Conservation (phyloP, 352 stramenopile genomes). For the Phytophthora europaea region DNA sequence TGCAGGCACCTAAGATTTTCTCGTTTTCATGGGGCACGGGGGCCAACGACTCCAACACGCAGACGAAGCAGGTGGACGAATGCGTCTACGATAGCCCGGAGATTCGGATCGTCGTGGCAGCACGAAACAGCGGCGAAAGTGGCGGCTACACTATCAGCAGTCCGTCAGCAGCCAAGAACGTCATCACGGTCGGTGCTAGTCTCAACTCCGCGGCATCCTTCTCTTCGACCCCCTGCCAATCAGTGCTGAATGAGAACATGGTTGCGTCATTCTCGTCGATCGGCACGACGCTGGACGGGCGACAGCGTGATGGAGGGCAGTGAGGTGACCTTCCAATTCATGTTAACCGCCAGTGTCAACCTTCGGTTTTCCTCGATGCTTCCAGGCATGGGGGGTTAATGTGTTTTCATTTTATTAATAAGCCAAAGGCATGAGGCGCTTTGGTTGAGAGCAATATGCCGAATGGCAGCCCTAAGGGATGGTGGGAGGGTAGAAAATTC, state of each 20-base stretch:
- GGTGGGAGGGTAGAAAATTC: no score
- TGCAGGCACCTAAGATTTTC: slow-evolving; percentile 66
- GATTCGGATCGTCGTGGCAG: slow-evolving; percentile 82
- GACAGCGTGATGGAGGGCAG: no score
- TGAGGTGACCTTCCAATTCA: no score
- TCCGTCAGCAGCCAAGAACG: slow-evolving; percentile 86
- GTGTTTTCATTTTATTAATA: no score
- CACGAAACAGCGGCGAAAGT: slow-evolving; percentile 82
- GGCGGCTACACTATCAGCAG: slow-evolving; percentile 67
- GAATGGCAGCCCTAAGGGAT: neutral
- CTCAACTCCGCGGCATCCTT: slow-evolving; percentile 67
- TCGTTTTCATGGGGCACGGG: slow-evolving; percentile 84
- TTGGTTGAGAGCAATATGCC: no score
- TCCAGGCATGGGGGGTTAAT: no score
- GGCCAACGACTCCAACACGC: slow-evolving; percentile 72
- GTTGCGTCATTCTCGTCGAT: no score
- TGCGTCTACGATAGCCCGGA: slow-evolving; percentile 86
- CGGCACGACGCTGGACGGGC: no score
- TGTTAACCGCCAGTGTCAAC: no score
- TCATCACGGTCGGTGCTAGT: slow-evolving; percentile 82
- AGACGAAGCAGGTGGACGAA: slow-evolving; percentile 64
- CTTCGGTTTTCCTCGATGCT: no score
- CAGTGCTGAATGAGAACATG: no score
- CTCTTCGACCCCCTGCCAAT: slow-evolving; percentile 51
- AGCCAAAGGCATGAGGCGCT: no score